Evolutionary conservation across 2,329 filamentous ascomycete genomes (phyloP), one percentile per base, ranked within the genome.

Genomic region (Didymella keratinophila): DNA sequence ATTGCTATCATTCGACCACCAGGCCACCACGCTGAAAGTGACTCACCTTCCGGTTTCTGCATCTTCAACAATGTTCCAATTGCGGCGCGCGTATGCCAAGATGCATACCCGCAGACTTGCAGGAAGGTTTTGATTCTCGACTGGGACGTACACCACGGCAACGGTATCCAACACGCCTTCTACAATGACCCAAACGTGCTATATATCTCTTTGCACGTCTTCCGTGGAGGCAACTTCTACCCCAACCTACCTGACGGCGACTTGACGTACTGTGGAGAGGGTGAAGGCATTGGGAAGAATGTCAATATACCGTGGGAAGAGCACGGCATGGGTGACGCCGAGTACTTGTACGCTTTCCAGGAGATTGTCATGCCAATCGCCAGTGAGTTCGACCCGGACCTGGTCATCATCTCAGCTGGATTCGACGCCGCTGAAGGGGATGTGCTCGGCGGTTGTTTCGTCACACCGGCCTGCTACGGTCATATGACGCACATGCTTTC

Each of bases 401-500:
- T 99, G 18, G 93, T 98, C 27, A 95, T 99, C 64, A 90, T 99
- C 56, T 95, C 95, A 20, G 93, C 95, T 41, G 95, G 95, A 0
- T 99, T 99, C 68, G 95, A 99, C 75, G 95, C 95, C 16, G 95
- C 95, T 0, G 91, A 91, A 64, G 95, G 95, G 12, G 95, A 99
- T 76, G 89, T 95, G 71, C 84, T 99, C 1, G 95, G 95, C 49
- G 92, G 91, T 30, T 99, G 95, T 75, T 94, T 92, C 71, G 95
- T 99, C 5, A 90, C 93, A 1, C 95, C 95, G 0, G 80, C 88
- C 4, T 96, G 95, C 73, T 99, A 98, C 74, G 92, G 93, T 14
- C 94, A 99, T 73, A 98, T 99, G 95, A 98, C 95, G 16, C 93
- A 97, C 73, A 97, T 98, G 94, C 86, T 99, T 46, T 98, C 97